Conservation (phyloP, 1,284 basidiomycete species). For the Phlebopus sp. region DNA sequence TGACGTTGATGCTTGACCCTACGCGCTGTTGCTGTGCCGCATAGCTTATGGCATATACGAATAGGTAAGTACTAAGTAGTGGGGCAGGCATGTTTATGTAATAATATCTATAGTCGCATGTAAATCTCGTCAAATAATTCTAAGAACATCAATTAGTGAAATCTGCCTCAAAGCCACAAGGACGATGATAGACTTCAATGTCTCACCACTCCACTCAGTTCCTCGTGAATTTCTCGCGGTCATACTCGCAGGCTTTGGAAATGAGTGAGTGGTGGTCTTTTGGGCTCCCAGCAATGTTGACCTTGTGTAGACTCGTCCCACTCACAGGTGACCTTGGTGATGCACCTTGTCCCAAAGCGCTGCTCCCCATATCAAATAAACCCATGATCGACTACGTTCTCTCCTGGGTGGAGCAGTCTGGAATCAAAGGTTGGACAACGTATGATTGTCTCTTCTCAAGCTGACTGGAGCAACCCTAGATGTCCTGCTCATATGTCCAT, state of each 20-base stretch:
- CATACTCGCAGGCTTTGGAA: slow-evolving; percentile 82
- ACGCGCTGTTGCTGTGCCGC: no score
- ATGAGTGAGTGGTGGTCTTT: slow-evolving; percentile 55
- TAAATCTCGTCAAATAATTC: no score
- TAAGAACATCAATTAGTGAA: no score
- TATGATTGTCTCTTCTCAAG: slow-evolving; percentile 7
- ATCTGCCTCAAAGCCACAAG: no score
- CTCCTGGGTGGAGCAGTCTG: slow-evolving; percentile 84
- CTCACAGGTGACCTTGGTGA: slow-evolving; percentile 72
- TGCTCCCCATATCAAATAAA: slow-evolving; percentile 84
- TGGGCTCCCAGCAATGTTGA: slow-evolving; percentile 6
- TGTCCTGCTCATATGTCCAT: slow-evolving; percentile 81
- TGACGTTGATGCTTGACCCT: not conserved
- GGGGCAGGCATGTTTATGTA: not conserved
- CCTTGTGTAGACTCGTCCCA: slow-evolving; percentile 56
- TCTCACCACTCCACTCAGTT: slow-evolving; percentile 47
- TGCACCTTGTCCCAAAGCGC: slow-evolving; percentile 77
- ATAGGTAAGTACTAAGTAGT: not conserved
- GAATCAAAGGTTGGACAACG: slow-evolving; percentile 68
- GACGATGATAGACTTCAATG: slow-evolving; percentile 67
- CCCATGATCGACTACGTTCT: slow-evolving; percentile 85
- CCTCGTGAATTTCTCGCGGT: slow-evolving; percentile 79
- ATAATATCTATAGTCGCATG: slow-evolving; percentile 24
- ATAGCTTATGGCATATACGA: no score
- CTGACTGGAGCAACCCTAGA: slow-evolving; percentile 45